Conservation (phyloP, 192 early-diverging fungal species). For the Coemansia sp. region DNA sequence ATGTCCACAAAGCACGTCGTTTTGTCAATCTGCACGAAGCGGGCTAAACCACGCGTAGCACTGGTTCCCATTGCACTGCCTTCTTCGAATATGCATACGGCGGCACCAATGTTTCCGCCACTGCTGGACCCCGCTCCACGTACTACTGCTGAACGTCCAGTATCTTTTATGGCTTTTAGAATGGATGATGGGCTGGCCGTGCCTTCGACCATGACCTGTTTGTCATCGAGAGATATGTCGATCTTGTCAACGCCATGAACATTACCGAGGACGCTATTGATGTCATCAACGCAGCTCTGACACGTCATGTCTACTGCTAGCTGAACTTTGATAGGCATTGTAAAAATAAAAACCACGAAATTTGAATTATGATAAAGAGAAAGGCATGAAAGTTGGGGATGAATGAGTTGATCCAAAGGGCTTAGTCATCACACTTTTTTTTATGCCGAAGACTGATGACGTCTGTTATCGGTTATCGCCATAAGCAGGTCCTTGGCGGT, state of each 20-base stretch:
- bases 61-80: slow-evolving; percentile 22
- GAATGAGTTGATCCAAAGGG: not conserved
- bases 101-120: slow-evolving; percentile 68
- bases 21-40: slow-evolving; percentile 76
- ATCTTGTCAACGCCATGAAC: slow-evolving; percentile 62
- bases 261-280: slow-evolving; percentile 58
- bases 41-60: slow-evolving; percentile 63
- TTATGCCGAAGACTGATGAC: not conserved
- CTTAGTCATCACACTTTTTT: not conserved
- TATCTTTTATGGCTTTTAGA: slow-evolving; percentile 63
- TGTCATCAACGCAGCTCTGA: slow-evolving; percentile 71
- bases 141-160: slow-evolving; percentile 74
- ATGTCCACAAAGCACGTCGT: slow-evolving; percentile 78
- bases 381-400: too few species aligned
- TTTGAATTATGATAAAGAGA: not conserved
- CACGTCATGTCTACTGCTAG: slow-evolving; percentile 89
- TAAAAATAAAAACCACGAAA: not conserved
- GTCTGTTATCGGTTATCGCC: not conserved
- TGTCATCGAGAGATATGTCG: slow-evolving; percentile 65
- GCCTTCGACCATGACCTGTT: slow-evolving; percentile 77
- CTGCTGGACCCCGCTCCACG: slow-evolving; percentile 69
- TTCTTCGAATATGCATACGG: slow-evolving; percentile 88
- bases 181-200: slow-evolving; percentile 54
- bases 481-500: not conserved
- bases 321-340: slow-evolving; percentile 61